Percentiles rank a stretch among this genome's conserved stretches.
Evolutionary conservation across 371 early-diverging fungal genomes (phyloP).

Genomic region (Apophysomyces trapeziformis): DNA sequence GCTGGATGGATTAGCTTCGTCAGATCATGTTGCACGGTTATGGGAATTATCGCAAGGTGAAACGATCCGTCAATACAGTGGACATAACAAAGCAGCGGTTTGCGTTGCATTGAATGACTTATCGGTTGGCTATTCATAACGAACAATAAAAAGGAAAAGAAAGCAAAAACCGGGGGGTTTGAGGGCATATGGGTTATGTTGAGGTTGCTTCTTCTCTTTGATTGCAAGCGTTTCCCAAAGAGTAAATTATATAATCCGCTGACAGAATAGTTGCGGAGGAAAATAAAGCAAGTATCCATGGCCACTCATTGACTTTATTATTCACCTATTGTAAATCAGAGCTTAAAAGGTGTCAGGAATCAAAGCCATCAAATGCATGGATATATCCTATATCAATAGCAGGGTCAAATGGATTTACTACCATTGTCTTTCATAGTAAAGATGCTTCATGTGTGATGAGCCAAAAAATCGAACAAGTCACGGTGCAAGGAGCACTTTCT

Average conservation of each 20-base stretch:
- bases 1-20: constrained; percentile 62
- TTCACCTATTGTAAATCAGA: no score
- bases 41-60: constrained; percentile 89
- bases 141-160: neutral
- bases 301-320: no score
- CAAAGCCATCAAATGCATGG: no score
- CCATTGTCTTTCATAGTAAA: no score
- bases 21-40: constrained; percentile 85
- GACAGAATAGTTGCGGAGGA: no score
- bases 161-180: neutral
- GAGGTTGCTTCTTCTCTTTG: no score
- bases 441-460: neutral
- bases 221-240: no score
- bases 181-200: neutral
- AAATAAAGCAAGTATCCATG: no score
- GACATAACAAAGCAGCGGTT: constrained; percentile 91
- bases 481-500: neutral
- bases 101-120: constrained; percentile 91
- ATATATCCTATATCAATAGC: no score
- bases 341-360: no score
- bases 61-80: constrained; percentile 87
- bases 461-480: neutral
- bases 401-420: no score
- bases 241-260: no score
- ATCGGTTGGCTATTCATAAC: constrained; percentile 50